Conservation (phyloP, 306 rosid species). For the Delonix regia region DNA sequence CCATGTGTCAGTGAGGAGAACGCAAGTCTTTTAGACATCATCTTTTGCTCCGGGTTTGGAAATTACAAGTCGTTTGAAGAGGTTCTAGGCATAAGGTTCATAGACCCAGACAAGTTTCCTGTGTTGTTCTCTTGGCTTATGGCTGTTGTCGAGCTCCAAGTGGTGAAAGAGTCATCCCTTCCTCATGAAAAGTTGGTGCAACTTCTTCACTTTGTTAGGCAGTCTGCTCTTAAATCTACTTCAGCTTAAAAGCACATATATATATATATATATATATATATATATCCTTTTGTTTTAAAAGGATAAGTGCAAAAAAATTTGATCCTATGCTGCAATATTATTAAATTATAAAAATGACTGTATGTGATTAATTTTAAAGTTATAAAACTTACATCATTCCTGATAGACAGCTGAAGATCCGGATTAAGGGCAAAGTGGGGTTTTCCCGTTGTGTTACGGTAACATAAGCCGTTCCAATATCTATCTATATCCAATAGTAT, state of each 20-base stretch:
- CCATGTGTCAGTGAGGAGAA: not conserved
- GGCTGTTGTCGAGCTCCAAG: conserved; percentile 26
- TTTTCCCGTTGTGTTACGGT: no score
- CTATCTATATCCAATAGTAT: no score
- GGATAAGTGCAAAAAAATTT: no score
- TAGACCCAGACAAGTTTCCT: conserved; percentile 44
- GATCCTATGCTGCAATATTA: no score
- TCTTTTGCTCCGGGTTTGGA: conserved; percentile 14
- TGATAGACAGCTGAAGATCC: no score
- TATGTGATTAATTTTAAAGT: no score
- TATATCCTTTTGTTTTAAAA: no score
- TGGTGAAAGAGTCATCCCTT: conserved; percentile 33
- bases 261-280: no score
- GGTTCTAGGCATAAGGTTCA: conserved; percentile 20
- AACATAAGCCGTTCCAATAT: no score
- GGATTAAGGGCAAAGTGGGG: no score
- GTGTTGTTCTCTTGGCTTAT: conserved; percentile 37
- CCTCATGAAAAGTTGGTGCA: conserved; percentile 35
- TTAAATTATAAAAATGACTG: no score
- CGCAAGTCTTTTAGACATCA: conserved; percentile 32
- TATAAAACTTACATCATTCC: no score
- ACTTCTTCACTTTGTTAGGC: conserved; percentile 19
- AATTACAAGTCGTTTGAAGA: conserved; percentile 30
- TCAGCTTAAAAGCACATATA: not conserved
- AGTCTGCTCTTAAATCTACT: conserved; percentile 28